Evolutionary conservation across 257 asterid genomes (phyloP), one percentile per base, ranked within the genome.

Genomic region (Scutellaria minor): DNA sequence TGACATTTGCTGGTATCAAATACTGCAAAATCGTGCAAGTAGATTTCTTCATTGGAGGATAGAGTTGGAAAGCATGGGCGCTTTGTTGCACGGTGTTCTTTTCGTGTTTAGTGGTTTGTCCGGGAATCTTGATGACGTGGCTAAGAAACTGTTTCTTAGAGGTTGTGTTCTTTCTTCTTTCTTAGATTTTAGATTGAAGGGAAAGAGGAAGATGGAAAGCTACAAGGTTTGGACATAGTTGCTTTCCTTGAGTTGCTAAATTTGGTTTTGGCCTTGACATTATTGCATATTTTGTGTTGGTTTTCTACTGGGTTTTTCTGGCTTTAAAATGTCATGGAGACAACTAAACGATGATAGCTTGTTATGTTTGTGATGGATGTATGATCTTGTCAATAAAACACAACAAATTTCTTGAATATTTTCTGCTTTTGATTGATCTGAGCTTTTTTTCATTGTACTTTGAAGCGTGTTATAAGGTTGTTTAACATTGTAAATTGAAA

Each of bases 171-270:
- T 76, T 71, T 75, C 72, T 72, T 68, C 75, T 65, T 58, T 71
- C 76, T 79, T 72, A 11, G 59, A 47, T 39, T 81, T 82, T 79
- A 79, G 85, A 74, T 61, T 64, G 71, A 56, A 55, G 57, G 52
- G 65, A 39, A 63, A 71, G 68, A 51, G 54, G 73, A 45, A n/a
- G 71, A 45, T 65, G 59, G 63, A 35, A 47, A 58, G 58, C 58
- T 74, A 44, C 64, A 56, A 65, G 75, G 72, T 67, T 45, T 56
- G 60, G 71, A 77, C 75, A 39, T 54, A n/a, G 70, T 72, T 73
- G 75, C 64, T 64, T 75, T 75, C 58, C 42, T 71, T 73, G 78
- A 60, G 76, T 40, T 79, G 75, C 56, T 54, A 54, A 68, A 56
- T 48, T 42, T 60, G 66, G 44, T 72, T 66, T 71, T 66, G 84